Percentiles rank a stretch among this genome's conserved stretches.
Conservation (phyloP, 1,284 basidiomycete genomes). For the Apiotrichum porosum region DNA sequence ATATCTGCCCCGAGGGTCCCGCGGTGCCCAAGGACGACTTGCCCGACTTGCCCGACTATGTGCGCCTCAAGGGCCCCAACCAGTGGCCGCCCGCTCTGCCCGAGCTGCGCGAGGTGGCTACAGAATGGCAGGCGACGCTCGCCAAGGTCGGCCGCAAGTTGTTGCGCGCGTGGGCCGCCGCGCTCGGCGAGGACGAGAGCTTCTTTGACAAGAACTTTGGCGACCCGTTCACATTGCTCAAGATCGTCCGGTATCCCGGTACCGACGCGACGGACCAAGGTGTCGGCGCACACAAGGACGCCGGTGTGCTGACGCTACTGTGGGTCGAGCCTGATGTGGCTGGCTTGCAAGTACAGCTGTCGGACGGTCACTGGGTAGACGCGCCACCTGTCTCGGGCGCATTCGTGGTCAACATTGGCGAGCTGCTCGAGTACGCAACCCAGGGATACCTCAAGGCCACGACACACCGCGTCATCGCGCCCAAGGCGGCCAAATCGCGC, state of each 20-base stretch:
- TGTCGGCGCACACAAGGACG: slow-evolving; percentile 18
- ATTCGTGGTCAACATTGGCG: slow-evolving; percentile 67
- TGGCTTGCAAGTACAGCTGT: slow-evolving; percentile 12
- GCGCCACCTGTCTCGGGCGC: slow-evolving; percentile 66
- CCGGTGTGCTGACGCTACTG: slow-evolving; percentile 13
- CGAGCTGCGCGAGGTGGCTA: not conserved
- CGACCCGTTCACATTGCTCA: slow-evolving; percentile 16
- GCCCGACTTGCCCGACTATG: not conserved
- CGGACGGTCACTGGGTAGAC: slow-evolving; percentile 63
- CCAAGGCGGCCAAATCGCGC: slow-evolving; percentile 9
- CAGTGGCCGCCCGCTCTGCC: slow-evolving; percentile 13
- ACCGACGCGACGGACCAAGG: slow-evolving; percentile 5
- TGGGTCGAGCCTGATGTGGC: slow-evolving; percentile 5
- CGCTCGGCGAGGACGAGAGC: slow-evolving; percentile 8
- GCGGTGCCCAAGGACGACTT: not conserved
- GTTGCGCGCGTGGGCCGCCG: slow-evolving; percentile 11
- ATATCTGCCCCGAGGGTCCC: slow-evolving; percentile 10
- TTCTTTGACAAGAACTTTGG: slow-evolving; percentile 15
- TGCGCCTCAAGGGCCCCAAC: slow-evolving; percentile 13
- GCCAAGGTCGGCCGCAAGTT: slow-evolving; percentile 1
- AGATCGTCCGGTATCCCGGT: slow-evolving; percentile 14
- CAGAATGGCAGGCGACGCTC: slow-evolving; percentile 7
- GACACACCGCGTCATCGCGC: slow-evolving; percentile 24
- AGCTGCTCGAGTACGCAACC: slow-evolving; percentile 42
- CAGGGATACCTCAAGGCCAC: slow-evolving; percentile 17